Conservation (phyloP, 129 eudicot genomes). For the Chrysanthemum lavandulifolium region DNA sequence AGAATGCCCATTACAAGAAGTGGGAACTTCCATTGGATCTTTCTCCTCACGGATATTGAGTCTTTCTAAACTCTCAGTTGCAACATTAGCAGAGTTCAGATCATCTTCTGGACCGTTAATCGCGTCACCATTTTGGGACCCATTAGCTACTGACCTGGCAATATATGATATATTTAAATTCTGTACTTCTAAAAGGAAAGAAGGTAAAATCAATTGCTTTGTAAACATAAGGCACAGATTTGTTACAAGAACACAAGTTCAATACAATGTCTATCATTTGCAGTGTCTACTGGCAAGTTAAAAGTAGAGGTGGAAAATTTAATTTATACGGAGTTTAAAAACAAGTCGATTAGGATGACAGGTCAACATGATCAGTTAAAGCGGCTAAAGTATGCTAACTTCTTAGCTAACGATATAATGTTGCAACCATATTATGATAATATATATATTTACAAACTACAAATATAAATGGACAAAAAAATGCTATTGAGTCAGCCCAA, state of each 20-base stretch:
- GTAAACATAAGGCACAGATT: not conserved
- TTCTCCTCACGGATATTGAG: slow-evolving; percentile 25
- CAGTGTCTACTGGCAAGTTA: not conserved
- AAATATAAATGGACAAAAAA: too few species aligned
- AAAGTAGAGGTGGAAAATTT: not conserved
- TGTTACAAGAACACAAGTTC: not conserved
- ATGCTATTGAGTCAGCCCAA: too few species aligned
- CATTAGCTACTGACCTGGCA: slow-evolving; percentile 61
- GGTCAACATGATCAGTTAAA: too few species aligned
- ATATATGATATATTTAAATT: not conserved
- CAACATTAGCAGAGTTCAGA: slow-evolving; percentile 36
- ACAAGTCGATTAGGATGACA: too few species aligned
- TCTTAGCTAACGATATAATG: too few species aligned
- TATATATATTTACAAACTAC: too few species aligned
- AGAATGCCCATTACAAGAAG: slow-evolving; percentile 31
- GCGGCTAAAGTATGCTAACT: too few species aligned
- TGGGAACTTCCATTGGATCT: slow-evolving; percentile 24
- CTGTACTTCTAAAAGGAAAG: not conserved
- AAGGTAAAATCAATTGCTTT: not conserved
- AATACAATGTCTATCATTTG: not conserved
- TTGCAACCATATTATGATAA: too few species aligned
- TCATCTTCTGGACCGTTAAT: slow-evolving; percentile 34
- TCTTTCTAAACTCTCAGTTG: slow-evolving; percentile 36
- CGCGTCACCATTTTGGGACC: slow-evolving; percentile 36
- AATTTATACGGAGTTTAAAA: too few species aligned